A percentile compares a stretch with the other conserved stretches of the same genome.
Conservation (phyloP, 768 basidiomycete genomes). For the Heimioporus sp. region DNA sequence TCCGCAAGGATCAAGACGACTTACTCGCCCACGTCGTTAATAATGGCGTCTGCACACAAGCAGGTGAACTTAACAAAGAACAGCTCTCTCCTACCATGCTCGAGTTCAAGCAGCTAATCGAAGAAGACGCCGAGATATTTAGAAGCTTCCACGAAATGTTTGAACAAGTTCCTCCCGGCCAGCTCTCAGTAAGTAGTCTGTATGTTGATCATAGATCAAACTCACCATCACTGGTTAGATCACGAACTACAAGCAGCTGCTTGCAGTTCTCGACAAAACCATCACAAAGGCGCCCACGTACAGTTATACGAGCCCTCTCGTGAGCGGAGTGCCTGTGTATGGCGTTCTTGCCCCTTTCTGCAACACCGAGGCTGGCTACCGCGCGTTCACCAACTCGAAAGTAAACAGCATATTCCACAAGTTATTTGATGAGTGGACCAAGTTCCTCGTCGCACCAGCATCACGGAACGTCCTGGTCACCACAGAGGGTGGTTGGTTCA, state of each 20-base stretch:
- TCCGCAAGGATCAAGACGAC: constrained; percentile 16
- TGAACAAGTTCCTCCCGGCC: constrained; percentile 9
- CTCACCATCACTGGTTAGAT: constrained; percentile 1
- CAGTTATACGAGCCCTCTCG: constrained; percentile 19
- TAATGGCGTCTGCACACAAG: constrained; percentile 7
- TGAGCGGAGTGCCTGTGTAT: constrained; percentile 23
- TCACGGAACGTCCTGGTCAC: constrained; percentile 43
- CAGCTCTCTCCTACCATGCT: constrained; percentile 12
- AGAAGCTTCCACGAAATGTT: constrained; percentile 28
- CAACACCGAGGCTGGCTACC: constrained; percentile 20
- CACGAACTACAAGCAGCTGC: constrained; percentile 15
- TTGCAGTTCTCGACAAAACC: constrained; percentile 24
- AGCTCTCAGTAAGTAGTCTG: constrained; percentile 6
- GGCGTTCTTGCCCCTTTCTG: constrained; percentile 22
- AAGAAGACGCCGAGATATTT: constrained; percentile 17
- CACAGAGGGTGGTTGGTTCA: constrained; percentile 49
- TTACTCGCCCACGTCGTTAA: constrained; percentile 27
- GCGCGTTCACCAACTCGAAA: constrained; percentile 30
- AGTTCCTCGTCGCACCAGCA: constrained; percentile 42
- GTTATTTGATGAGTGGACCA: constrained; percentile 49
- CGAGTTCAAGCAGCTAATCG: constrained; percentile 24
- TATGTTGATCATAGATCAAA: not conserved
- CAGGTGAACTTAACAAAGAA: constrained; percentile 7
- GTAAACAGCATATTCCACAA: constrained; percentile 49
- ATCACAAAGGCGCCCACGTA: constrained; percentile 16